Conservation (phyloP, 1,284 basidiomycete genomes). For the Amylostereum chailletii region DNA sequence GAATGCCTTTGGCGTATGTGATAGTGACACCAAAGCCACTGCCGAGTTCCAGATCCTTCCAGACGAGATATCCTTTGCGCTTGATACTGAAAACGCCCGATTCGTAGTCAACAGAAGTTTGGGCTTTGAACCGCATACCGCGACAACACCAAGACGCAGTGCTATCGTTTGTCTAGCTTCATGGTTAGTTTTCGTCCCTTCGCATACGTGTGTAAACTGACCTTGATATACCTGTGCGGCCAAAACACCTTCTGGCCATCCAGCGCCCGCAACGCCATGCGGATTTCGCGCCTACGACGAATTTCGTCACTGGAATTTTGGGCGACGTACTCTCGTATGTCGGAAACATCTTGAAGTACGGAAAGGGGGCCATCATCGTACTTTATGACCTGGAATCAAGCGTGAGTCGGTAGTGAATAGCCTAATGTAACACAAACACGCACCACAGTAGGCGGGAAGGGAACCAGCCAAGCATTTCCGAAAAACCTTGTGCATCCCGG, state of each 20-base stretch:
- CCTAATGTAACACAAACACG: constrained; percentile 13
- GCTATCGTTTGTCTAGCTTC: not conserved
- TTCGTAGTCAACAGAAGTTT: constrained; percentile 38
- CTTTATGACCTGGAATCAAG: constrained; percentile 44
- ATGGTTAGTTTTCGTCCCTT: not conserved
- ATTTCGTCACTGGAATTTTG: constrained; percentile 57
- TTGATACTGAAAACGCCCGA: constrained; percentile 47
- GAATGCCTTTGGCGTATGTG: constrained; percentile 45
- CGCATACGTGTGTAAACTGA: constrained; percentile 22
- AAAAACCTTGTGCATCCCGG: constrained; percentile 44
- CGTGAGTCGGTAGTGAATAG: not conserved
- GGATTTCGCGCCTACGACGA: constrained; percentile 46
- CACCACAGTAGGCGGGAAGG: constrained; percentile 69
- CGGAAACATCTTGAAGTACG: constrained; percentile 37
- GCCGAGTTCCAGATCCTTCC: constrained; percentile 51
- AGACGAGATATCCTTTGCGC: constrained; percentile 46
- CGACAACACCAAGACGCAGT: constrained; percentile 31
- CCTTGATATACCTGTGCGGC: constrained; percentile 56
- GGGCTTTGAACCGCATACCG: constrained; percentile 38
- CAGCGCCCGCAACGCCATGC: constrained; percentile 59
- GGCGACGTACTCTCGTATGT: constrained; percentile 52
- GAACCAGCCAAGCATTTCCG: constrained; percentile 72
- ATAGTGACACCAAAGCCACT: constrained; percentile 67
- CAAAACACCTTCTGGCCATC: constrained; percentile 59
- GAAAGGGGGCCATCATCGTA: constrained; percentile 59